Evolutionary conservation across 129 eudicot species (phyloP), one percentile per base, ranked within the genome.

Genomic region (Rutidosis leptorrhynchoides): DNA sequence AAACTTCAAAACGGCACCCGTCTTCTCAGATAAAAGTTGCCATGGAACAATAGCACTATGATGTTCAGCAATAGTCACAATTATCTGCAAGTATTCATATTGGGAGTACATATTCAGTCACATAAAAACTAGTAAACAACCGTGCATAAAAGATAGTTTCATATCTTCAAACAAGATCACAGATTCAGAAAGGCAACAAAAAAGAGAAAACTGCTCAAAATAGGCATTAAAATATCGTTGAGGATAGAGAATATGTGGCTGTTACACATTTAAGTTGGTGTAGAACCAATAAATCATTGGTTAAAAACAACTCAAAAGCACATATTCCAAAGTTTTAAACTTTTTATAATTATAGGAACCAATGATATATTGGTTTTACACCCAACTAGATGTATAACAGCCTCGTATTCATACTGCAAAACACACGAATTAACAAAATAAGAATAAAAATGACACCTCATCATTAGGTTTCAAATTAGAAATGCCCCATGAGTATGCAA

Each of bases 1-100:
- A 79, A 74, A 94, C 74, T 81, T 84, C 58, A 89, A 74, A 52
- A 78, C 64, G 14, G 94, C 97, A 52, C 97, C 97, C 42, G 97
- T 89, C 74, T 81, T 89, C 68, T 94, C 93, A 59, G 94, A 84
- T 7, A 94, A 81, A 71, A 94, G 28, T 87, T 94, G 99, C 99
- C 99, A 94, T 19, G 99, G 99, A 71, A 94, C 99, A 79, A 94
- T 79, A 23, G 87, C 83, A 81, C 99, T 94, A 75, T 94, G 99
- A 79, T 94, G 97, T 79, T 94, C 99, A 56, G 97, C 97, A 72
- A 94, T 76, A 25, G 97, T 86, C 48, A 83, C 78, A 46, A 94
- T 45, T 59, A 94, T 73, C 99, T 94, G 97, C 78, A 81, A 10
- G 43, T 10, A 65, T 42, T 28, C 3, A 54, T 63, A 33, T 16